Evolutionary conservation across 2,329 filamentous ascomycete genomes (phyloP).

Genomic region (Biscogniauxia marginata): DNA sequence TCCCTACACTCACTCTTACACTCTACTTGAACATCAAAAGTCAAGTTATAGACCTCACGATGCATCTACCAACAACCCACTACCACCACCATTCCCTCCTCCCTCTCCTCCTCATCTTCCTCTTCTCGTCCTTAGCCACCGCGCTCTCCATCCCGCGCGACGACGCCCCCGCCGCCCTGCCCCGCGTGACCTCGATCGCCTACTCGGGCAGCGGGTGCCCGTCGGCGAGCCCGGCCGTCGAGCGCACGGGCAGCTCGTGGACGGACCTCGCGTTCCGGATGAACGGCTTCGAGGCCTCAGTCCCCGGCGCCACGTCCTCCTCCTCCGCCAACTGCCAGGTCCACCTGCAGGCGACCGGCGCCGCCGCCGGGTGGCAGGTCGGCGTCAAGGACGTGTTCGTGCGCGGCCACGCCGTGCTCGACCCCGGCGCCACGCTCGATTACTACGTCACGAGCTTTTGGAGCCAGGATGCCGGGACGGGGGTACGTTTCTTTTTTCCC

Average conservation of each 20-base stretch:
- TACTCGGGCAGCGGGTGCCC: slow-evolving; percentile 40
- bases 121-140: slow-evolving; percentile 19
- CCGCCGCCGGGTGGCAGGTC: slow-evolving; percentile 38
- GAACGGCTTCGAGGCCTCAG: slow-evolving; percentile 27
- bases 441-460: slow-evolving; percentile 38
- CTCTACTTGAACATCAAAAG: too few species aligned
- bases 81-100: slow-evolving; percentile 1
- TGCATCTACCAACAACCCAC: slow-evolving; percentile 12
- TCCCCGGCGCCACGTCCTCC: slow-evolving; percentile 20
- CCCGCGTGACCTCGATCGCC: slow-evolving; percentile 32
- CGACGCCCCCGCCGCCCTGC: slow-evolving; percentile 25
- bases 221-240: slow-evolving; percentile 32
- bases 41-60: too few species aligned
- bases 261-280: slow-evolving; percentile 30
- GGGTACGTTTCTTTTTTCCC: slow-evolving; percentile 27
- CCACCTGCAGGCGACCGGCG: slow-evolving; percentile 33
- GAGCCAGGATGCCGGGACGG: slow-evolving; percentile 35
- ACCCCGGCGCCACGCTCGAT: slow-evolving; percentile 33
- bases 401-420: slow-evolving; percentile 33
- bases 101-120: slow-evolving; percentile 14
- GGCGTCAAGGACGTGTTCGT: slow-evolving; percentile 34
- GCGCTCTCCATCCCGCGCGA: slow-evolving; percentile 14
- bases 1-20: too few species aligned
- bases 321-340: slow-evolving; percentile 38
- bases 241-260: slow-evolving; percentile 29